Percentiles rank a stretch among this genome's conserved stretches.
Conservation (phyloP, 1,139 yeast species). For the Yamadazyma epiphylla region DNA sequence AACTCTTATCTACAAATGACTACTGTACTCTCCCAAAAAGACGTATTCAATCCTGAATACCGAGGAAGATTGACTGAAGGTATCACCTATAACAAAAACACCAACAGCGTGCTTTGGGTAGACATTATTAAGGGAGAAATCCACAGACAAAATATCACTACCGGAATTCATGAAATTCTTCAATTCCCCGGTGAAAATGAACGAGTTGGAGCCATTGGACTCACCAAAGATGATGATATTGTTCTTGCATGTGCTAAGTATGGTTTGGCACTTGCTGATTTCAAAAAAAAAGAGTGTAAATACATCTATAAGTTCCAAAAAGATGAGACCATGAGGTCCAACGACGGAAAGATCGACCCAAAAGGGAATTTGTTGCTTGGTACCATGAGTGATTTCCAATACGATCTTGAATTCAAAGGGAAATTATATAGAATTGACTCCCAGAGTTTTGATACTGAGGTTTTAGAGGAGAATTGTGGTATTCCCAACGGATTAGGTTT, state of each 20-base stretch:
- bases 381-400: constrained; percentile 59
- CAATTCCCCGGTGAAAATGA: constrained; percentile 32
- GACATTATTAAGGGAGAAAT: constrained; percentile 61
- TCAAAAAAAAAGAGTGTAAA: constrained; percentile 37
- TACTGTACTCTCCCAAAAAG: constrained; percentile 2
- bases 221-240: constrained; percentile 44
- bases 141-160: constrained; percentile 37
- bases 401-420: constrained; percentile 31
- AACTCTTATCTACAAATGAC: neutral
- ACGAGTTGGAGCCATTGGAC: constrained; percentile 61
- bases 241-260: constrained; percentile 50
- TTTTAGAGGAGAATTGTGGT: constrained; percentile 31
- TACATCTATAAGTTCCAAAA: constrained; percentile 44
- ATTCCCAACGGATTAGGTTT: constrained; percentile 85
- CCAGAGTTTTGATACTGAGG: constrained; percentile 27
- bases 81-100: constrained; percentile 55
- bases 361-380: constrained; percentile 72
- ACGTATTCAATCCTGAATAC: constrained; percentile 38
- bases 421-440: constrained; percentile 37
- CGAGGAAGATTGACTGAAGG: constrained; percentile 66
- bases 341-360: constrained; percentile 71
- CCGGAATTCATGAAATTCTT: constrained; percentile 37
- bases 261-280: constrained; percentile 53
- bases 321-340: constrained; percentile 48
- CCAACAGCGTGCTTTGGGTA: constrained; percentile 62